Percentiles rank a stretch among this genome's conserved stretches.
These are phyloP conservation scores for Moelleriella libera DNA, from an alignment of 2,329 filamentous ascomycete species.

Conservation along the genomic window DNA sequence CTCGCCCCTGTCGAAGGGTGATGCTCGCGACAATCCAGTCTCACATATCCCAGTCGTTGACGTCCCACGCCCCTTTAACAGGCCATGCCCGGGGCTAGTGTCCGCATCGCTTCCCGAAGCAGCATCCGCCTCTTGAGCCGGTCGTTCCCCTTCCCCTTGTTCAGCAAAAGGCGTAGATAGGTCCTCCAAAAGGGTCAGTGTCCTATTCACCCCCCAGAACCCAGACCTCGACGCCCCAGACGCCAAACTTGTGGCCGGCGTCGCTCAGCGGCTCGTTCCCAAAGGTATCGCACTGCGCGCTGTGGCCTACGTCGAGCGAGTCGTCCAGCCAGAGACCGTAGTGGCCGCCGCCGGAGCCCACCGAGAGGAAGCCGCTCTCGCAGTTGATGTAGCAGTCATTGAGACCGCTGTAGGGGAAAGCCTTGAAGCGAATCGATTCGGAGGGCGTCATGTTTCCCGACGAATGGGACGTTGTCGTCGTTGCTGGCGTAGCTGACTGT, in stretches of 20 bases:
- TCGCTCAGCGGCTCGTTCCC: constrained; percentile 90
- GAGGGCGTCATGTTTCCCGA: constrained; percentile 16
- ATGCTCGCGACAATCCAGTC: no score
- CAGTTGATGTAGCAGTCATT: constrained; percentile 97
- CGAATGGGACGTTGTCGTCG: no score
- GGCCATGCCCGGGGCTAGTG: no score
- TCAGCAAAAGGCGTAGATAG: no score
- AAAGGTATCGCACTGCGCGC: constrained; percentile 76
- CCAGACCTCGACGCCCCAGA: constrained; percentile 88
- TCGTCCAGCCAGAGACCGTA: constrained; percentile 93
- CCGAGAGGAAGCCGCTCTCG: constrained; percentile 68
- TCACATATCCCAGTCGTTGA: no score
- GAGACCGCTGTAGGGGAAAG: constrained; percentile 87
- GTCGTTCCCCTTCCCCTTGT: no score
- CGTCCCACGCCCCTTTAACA: no score
- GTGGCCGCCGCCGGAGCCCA: constrained; percentile 78
- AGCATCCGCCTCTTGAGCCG: no score
- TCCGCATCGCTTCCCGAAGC: no score
- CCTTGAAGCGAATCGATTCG: constrained; percentile 84
- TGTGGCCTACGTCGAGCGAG: constrained; percentile 69
- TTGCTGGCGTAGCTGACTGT: no score
- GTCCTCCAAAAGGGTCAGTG: no score
- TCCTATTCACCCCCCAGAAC: constrained; percentile 49
- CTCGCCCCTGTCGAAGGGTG: no score
- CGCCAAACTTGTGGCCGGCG: constrained; percentile 80